Evolutionary conservation across 192 early-diverging fungal genomes (phyloP), one percentile per base, ranked within the genome.

Genomic region (Entomortierella beljakovae): DNA sequence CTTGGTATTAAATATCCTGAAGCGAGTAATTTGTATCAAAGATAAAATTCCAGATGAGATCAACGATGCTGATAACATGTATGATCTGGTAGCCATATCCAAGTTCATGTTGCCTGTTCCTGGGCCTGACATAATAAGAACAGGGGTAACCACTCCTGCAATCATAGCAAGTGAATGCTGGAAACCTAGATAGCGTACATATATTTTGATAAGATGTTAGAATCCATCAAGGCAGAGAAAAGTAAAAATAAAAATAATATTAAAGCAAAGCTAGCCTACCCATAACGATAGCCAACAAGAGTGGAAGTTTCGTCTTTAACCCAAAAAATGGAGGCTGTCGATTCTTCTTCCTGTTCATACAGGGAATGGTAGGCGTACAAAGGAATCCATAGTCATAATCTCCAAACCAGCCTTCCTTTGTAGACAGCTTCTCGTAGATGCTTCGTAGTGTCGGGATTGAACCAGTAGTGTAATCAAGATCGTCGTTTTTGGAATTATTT

Each of bases 251-350:
- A 38, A 64, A 28, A 33, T 28, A 51, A 18, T 33, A n/a, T 28
- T 11, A 11, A 52, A 9, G 55, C 16, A 38, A 62, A 32, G 62
- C 56, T 43, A 64, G 62, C 26, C 61, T 77, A 65, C 85, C 85
- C 75, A 87, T 80, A 11, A 87, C 59, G 42, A 83, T 61, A 32
- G 83, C 84, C 22, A 87, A 50, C 33, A 80, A 48, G 26, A 81
- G 57, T 33, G 85, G 84, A 2, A 87, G 49, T 33, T 80, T 60
- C 50, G 76, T 81, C 49, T 87, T 85, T 23, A 83, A 71, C 2
- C 85, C 85, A 74, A 83, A 87, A 49, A 87, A 87, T 7, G 84
- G 83, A 16, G 73, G 73, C 65, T 68, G 64, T 6, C 73, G 61
- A 40, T 74, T 32, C n/a, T 34, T 31, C 48, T 68, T 81, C 40